Evolutionary conservation across 179 eudicot genomes (phyloP).

Genomic region (Silene noctiflora): DNA sequence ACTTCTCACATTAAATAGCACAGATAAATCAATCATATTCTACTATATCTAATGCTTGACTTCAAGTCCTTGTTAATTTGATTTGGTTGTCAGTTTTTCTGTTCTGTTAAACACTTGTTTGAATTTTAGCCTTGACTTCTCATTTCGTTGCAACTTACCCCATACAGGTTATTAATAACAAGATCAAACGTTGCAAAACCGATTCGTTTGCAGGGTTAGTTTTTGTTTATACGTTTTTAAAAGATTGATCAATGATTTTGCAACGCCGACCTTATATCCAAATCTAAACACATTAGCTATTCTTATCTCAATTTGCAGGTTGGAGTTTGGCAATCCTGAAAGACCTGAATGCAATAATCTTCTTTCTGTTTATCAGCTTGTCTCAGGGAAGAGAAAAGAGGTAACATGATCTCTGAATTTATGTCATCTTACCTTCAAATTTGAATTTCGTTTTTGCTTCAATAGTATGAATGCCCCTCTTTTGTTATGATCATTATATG

Average conservation of each 20-base stretch:
- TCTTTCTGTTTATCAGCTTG: slow-evolving; percentile 80
- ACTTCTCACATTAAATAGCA: neutral
- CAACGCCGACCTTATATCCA: neutral
- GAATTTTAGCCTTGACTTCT: neutral
- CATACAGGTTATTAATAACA: slow-evolving; percentile 74
- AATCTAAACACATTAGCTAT: neutral
- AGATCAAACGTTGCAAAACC: slow-evolving; percentile 97
- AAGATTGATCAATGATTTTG: neutral
- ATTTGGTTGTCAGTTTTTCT: neutral
- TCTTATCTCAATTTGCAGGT: slow-evolving; percentile 36
- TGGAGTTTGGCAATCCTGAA: slow-evolving; percentile 82
- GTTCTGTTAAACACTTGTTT: neutral
- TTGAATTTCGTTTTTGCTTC: neutral
- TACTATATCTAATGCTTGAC: neutral
- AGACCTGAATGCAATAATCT: slow-evolving; percentile 98
- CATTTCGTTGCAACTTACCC: neutral
- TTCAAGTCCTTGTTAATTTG: neutral
- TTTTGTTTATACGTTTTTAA: neutral
- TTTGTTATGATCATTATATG: neutral
- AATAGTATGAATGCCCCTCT: neutral
- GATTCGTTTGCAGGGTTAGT: slow-evolving; percentile 81
- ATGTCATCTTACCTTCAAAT: neutral
- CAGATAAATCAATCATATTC: neutral
- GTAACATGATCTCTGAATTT: slow-evolving; percentile 27
- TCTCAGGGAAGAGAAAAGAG: slow-evolving; percentile 86